A percentile compares a stretch with the other conserved stretches of the same genome.
Conservation (phyloP, 352 stramenopile species). For the Phytophthora sp. region DNA sequence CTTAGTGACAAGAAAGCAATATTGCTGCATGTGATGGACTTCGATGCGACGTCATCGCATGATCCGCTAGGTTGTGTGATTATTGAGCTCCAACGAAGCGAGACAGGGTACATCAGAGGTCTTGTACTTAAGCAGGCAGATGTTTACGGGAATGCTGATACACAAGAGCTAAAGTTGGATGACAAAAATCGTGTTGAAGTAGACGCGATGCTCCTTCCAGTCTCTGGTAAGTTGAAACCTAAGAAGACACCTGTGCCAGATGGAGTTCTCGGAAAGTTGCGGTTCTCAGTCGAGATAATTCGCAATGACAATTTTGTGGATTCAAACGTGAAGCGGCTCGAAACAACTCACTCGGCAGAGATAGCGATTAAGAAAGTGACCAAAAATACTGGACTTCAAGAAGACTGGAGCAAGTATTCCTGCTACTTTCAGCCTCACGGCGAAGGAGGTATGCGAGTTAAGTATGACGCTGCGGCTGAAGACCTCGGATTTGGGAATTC, state of each 20-base stretch:
- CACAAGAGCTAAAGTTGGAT: slow-evolving; percentile 47
- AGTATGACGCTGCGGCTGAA: slow-evolving; percentile 55
- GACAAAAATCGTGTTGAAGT: slow-evolving; percentile 46
- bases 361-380: slow-evolving; percentile 39
- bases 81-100: slow-evolving; percentile 65
- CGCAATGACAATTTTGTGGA: slow-evolving; percentile 69
- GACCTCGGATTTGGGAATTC: slow-evolving; percentile 46
- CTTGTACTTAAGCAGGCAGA: slow-evolving; percentile 56
- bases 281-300: slow-evolving; percentile 57
- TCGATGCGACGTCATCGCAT: slow-evolving; percentile 54
- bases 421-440: slow-evolving; percentile 59
- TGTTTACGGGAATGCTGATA: slow-evolving; percentile 34
- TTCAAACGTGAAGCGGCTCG: slow-evolving; percentile 31
- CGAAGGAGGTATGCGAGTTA: slow-evolving; percentile 49
- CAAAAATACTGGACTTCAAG: slow-evolving; percentile 10
- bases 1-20: slow-evolving; percentile 68
- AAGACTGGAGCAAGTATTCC: slow-evolving; percentile 49
- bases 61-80: slow-evolving; percentile 60
- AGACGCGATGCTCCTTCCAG: slow-evolving; percentile 57
- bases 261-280: slow-evolving; percentile 60
- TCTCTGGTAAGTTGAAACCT: slow-evolving; percentile 42
- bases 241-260: slow-evolving; percentile 51
- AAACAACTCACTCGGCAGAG: slow-evolving; percentile 59
- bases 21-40: slow-evolving; percentile 65
- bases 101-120: slow-evolving; percentile 51